A percentile compares a stretch with the other conserved stretches of the same genome.
Conservation (phyloP, 495 filamentous ascomycete species). For the Xylaria castorea region DNA sequence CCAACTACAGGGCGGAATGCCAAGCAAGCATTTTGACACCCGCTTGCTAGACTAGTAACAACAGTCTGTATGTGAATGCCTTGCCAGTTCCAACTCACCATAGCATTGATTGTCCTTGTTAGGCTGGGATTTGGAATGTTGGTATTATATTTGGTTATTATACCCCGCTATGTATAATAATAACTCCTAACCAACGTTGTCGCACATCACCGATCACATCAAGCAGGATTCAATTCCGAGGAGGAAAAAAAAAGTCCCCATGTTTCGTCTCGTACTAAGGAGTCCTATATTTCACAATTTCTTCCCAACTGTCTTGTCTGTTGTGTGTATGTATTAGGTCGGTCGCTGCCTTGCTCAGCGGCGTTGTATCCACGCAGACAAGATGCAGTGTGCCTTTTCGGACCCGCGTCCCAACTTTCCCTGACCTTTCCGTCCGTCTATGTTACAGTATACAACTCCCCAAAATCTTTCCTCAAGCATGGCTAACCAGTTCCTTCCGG, state of each 20-base stretch:
- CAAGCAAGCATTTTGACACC: background rate
- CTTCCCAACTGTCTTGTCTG: background rate
- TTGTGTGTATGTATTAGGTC: background rate
- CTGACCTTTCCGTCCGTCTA: background rate
- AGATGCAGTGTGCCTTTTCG: background rate
- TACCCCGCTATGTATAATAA: too few species aligned
- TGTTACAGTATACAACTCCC: slow-evolving; percentile 17
- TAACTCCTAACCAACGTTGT: background rate
- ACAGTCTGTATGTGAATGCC: too few species aligned
- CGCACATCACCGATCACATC: background rate
- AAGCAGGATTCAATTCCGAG: background rate
- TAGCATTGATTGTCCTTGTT: too few species aligned
- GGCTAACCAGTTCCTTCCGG: background rate
- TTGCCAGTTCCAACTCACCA: too few species aligned
- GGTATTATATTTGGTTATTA: too few species aligned
- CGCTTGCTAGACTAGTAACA: too few species aligned
- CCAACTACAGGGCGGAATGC: too few species aligned
- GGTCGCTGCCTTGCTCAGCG: background rate
- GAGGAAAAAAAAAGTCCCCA: background rate
- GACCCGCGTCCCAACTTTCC: background rate
- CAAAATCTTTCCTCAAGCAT: background rate
- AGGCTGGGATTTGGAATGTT: too few species aligned
- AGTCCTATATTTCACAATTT: slow-evolving; percentile 16
- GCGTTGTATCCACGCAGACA: background rate
- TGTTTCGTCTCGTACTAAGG: background rate